These are phyloP conservation scores for Nakaseomyces sp. DNA, from an alignment of 1,139 yeast genomes.

Conservation along the genomic window DNA sequence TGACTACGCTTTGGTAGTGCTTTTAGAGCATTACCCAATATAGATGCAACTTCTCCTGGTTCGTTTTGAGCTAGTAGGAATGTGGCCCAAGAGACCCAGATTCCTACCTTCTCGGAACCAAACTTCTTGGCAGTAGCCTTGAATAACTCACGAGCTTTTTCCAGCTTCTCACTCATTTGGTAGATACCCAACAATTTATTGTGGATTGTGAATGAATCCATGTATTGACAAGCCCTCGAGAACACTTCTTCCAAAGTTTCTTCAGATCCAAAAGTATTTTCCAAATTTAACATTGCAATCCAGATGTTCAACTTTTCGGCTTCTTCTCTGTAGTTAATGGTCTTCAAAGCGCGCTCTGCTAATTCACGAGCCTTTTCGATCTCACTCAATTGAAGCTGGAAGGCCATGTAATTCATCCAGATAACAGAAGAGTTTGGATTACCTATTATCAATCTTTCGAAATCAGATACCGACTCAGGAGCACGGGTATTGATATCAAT, in stretches of 20 bases:
- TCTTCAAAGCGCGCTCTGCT: conserved; percentile 84
- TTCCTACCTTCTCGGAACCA: conserved; percentile 52
- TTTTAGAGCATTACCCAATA: conserved; percentile 65
- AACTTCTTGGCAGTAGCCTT: conserved; percentile 69
- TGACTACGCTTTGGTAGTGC: conserved; percentile 68
- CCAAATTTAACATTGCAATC: conserved; percentile 92
- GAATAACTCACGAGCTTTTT: conserved; percentile 62
- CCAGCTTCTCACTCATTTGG: conserved; percentile 60
- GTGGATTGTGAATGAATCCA: conserved; percentile 80
- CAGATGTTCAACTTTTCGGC: conserved; percentile 88
- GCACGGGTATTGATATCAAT: conserved; percentile 74
- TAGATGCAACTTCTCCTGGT: conserved; percentile 53
- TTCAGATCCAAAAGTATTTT: conserved; percentile 82
- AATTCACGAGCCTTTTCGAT: conserved; percentile 89
- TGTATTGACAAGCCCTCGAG: conserved; percentile 77
- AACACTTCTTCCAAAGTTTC: conserved; percentile 75
- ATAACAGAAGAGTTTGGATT: conserved; percentile 87
- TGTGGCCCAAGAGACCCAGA: conserved; percentile 76
- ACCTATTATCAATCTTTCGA: conserved; percentile 83
- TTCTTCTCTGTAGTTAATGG: conserved; percentile 86
- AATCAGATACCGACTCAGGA: conserved; percentile 86
- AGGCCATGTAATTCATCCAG: conserved; percentile 99
- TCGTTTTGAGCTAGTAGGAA: conserved; percentile 56
- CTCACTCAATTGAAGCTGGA: conserved; percentile 90
- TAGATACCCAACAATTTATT: conserved; percentile 70